A percentile compares a stretch with the other conserved stretches of the same genome.
These are phyloP conservation scores for Solanum gracilifrons DNA, from an alignment of 257 asterid genomes.

Conservation along the genomic window DNA sequence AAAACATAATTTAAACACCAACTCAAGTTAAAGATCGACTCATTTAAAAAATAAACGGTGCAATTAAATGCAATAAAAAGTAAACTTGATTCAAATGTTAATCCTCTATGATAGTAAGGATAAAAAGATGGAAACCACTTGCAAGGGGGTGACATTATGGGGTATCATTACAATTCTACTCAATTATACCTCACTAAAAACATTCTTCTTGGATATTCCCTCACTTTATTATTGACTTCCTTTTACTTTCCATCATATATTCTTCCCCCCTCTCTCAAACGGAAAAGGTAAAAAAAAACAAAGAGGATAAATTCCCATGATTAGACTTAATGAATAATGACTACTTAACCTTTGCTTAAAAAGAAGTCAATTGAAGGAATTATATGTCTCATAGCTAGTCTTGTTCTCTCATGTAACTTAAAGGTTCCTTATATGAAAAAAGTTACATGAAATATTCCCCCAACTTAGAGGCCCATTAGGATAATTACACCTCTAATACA, in stretches of 20 bases:
- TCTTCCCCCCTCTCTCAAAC: background rate
- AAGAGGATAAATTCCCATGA: background rate
- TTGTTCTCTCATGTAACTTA: background rate
- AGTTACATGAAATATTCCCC: slow-evolving; percentile 1
- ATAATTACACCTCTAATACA: slow-evolving; percentile 1
- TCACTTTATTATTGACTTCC: background rate
- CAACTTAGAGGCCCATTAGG: background rate
- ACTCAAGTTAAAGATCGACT: no score
- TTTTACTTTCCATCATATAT: background rate
- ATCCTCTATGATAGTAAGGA: background rate
- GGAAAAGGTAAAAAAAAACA: background rate
- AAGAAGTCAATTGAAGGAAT: background rate
- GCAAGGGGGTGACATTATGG: background rate
- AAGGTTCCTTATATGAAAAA: background rate
- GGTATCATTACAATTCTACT: background rate
- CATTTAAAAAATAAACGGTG: background rate
- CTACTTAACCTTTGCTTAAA: background rate
- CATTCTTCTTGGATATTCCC: slow-evolving; percentile 1
- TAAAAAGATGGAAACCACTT: background rate
- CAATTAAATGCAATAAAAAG: background rate
- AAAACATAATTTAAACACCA: background rate
- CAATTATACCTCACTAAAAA: background rate
- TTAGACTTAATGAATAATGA: slow-evolving; percentile 4
- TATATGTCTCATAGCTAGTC: background rate
- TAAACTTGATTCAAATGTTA: background rate